Evolutionary conservation across 306 rosid species (phyloP).

Genomic region (Cyclanthera cordifolia): DNA sequence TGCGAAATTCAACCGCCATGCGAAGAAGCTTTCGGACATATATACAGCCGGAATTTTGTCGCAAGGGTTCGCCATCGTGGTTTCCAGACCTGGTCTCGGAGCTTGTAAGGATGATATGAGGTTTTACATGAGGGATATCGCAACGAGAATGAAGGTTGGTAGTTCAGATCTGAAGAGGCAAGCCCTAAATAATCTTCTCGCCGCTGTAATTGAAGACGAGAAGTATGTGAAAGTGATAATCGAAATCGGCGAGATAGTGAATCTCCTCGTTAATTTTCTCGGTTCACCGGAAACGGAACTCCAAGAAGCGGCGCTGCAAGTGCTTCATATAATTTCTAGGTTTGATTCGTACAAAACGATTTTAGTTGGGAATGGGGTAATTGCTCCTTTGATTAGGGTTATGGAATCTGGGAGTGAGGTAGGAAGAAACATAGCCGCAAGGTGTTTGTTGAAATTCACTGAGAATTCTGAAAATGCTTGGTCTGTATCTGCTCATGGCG

Average conservation of each 20-base stretch:
- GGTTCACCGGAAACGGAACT: conserved; percentile 46
- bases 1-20: conserved; percentile 44
- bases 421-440: conserved; percentile 38
- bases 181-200: conserved; percentile 41
- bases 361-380: conserved; percentile 42
- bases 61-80: conserved; percentile 51
- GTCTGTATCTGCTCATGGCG: conserved; percentile 88
- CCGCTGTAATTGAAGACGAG: conserved; percentile 47
- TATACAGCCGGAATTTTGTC: conserved; percentile 35
- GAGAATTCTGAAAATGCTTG: conserved; percentile 78
- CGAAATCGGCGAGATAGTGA: conserved; percentile 43
- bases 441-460: conserved; percentile 54
- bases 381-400: conserved; percentile 52
- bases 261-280: conserved; percentile 38
- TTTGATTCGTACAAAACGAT: conserved; percentile 38
- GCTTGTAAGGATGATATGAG: conserved; percentile 78
- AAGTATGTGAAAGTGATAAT: conserved; percentile 50
- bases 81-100: conserved; percentile 49
- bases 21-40: conserved; percentile 37
- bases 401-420: conserved; percentile 55
- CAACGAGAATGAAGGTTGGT: conserved; percentile 68
- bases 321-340: conserved; percentile 43
- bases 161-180: conserved; percentile 53
- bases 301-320: conserved; percentile 43
- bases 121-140: conserved; percentile 61